Evolutionary conservation across 495 filamentous ascomycete genomes (phyloP), one percentile per base, ranked within the genome.

Genomic region (Penicillium manginii): DNA sequence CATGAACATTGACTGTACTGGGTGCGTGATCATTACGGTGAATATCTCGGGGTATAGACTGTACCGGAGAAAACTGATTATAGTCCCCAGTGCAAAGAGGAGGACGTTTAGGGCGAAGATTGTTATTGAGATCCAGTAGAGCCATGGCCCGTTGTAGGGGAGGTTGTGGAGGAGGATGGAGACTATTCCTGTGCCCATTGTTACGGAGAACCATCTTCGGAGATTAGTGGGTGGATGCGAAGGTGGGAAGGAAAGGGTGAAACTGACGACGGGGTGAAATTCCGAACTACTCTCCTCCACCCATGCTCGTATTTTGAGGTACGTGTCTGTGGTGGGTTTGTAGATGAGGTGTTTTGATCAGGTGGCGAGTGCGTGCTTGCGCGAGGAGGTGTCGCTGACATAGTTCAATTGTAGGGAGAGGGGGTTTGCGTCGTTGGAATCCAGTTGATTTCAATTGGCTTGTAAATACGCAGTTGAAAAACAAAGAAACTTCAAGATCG

Each of bases 111-210:
- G 57, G 1, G 63, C 71, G 57, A 87, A 87, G 19, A 86, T 69
- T 23, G 78, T 64, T 39, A 85, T 61, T 0, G 82, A 84, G 15
- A 86, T 70, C 58, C 72, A 80, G 51, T 81, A 77, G 2, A 87
- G 71, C 78, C 82, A 83, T 26, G 19, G 5, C 14, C 71, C 81
- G 54, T 85, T 81, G 57, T 83, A 85, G 4, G 85, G 83, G 3
- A 88, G 72, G 10, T 76, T 77, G 59, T 85, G 77, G 3, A 87
- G 73, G 9, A 88, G 72, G 29, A 86, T 81, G 5, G 85, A 84
- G 3, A 84, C 82, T 23, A 88, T 85, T 4, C 86, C 86, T 0
- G 86, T 89, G 31, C 86, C 83, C 85, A 89, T 88, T 15, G 68
- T 88, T 35, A 85, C 76, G 9, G 85, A 77, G 58, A 80, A 76